phyloP scores from a whole-genome alignment of 1,139 yeast species.

The Suhomyces bolitotheri region DNA sequence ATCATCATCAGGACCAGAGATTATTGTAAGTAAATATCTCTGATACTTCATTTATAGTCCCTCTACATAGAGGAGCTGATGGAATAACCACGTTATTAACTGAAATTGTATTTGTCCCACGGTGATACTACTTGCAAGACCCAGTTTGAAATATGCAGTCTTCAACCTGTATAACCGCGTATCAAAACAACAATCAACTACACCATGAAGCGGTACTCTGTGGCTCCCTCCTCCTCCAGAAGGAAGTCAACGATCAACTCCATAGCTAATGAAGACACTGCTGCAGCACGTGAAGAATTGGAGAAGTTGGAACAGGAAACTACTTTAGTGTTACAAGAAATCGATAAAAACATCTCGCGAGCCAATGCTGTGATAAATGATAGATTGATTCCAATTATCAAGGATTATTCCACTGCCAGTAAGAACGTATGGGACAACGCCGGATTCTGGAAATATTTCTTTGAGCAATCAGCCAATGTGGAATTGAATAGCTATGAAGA shows the following conservation, averaged over 20 bases:
- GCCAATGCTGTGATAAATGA: constrained; percentile 66
- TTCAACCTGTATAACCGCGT: constrained; percentile 1
- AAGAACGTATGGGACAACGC: constrained; percentile 60
- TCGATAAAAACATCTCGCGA: constrained; percentile 67
- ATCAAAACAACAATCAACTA: constrained; percentile 4
- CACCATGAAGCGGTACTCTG: constrained; percentile 41
- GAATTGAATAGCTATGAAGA: constrained; percentile 61
- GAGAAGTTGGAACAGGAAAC: constrained; percentile 76
- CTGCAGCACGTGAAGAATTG: constrained; percentile 49
- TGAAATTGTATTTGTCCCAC: no score
- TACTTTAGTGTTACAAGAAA: constrained; percentile 74
- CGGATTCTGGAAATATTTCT: constrained; percentile 72
- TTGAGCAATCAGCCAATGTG: constrained; percentile 75
- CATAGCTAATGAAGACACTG: constrained; percentile 20
- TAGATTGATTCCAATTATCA: constrained; percentile 60
- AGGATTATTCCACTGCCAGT: constrained; percentile 56
- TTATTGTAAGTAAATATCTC: no score
- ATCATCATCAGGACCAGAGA: no score
- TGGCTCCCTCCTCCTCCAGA: constrained; percentile 42
- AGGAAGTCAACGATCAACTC: constrained; percentile 32
- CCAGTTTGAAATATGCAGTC: not conserved
- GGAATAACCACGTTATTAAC: no score
- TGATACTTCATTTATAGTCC: no score
- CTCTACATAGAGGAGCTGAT: no score
- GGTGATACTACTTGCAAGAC: no score